Conservation (phyloP, 2,329 filamentous ascomycete genomes). For the Ascochyta viciae-villosae region DNA sequence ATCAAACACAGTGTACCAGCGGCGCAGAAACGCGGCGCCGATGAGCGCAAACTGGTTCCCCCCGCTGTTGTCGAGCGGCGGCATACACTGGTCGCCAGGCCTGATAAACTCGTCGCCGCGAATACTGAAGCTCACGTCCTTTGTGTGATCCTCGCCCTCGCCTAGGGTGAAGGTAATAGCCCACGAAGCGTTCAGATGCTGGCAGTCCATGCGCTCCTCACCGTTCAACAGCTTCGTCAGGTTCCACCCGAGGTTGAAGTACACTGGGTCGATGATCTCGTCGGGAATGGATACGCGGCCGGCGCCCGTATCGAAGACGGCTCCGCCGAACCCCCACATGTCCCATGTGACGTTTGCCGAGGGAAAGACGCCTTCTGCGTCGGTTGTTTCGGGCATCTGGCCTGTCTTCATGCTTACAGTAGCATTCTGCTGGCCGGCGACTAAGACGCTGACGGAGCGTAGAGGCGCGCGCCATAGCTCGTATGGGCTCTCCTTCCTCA, state of each 20-base stretch:
- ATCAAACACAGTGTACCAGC: constrained; percentile 23
- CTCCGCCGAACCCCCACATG: constrained; percentile 2
- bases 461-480: constrained; percentile 28
- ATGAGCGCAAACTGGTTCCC: constrained; percentile 14
- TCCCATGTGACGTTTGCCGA: constrained; percentile 15
- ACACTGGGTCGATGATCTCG: constrained; percentile 18
- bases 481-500: constrained; percentile 17
- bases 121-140: constrained; percentile 23
- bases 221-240: constrained; percentile 16
- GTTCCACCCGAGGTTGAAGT: constrained; percentile 31
- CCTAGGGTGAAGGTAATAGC: constrained; percentile 25
- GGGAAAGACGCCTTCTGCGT: constrained; percentile 7
- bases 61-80: constrained; percentile 22
- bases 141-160: constrained; percentile 9
- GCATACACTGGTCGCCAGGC: constrained; percentile 22
- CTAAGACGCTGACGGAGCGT: constrained; percentile 19
- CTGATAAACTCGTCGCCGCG: constrained; percentile 21
- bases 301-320: constrained; percentile 30
- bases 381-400: constrained; percentile 5
- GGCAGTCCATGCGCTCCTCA: constrained; percentile 23
- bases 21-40: constrained; percentile 19
- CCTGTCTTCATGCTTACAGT: constrained; percentile 14
- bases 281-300: constrained; percentile 22
- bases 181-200: constrained; percentile 28
- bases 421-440: constrained; percentile 12